phyloP scores from a whole-genome alignment of 345 rosid genomes.

The Dipteronia dyeriana region DNA sequence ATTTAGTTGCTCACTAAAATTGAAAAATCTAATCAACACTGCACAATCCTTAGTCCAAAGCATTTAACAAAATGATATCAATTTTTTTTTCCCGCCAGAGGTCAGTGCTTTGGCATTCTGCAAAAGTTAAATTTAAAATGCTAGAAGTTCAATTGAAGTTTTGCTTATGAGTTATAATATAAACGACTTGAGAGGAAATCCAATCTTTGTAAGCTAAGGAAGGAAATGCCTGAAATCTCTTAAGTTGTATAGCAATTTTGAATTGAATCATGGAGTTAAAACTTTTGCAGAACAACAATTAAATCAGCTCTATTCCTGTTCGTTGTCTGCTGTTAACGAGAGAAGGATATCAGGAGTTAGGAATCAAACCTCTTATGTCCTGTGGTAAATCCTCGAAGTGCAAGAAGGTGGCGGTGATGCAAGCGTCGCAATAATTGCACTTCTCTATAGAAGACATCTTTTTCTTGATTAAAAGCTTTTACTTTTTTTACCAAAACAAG shows the following conservation, averaged over 20 bases:
- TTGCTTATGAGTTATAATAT: not conserved
- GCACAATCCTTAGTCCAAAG: too few relatives aligned
- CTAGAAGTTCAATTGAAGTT: not conserved
- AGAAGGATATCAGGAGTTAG: not conserved
- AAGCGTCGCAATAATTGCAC: constrained; percentile 72
- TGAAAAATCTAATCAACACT: too few relatives aligned
- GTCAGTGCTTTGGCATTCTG: too few relatives aligned
- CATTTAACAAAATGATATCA: too few relatives aligned
- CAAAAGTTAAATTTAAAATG: too few relatives aligned
- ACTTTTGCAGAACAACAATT: not conserved
- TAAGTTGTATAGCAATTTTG: not conserved
- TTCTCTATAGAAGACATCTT: constrained; percentile 63
- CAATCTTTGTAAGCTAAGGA: not conserved
- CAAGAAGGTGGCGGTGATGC: constrained; percentile 93
- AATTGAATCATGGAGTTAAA: not conserved
- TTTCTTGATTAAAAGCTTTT: constrained; percentile 43
- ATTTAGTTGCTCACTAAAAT: too few relatives aligned
- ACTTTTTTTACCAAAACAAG: constrained; percentile 75
- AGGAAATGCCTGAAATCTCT: not conserved
- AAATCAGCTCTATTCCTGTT: not conserved
- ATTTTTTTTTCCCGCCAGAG: too few relatives aligned
- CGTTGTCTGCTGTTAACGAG: not conserved
- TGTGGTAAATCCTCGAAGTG: constrained; percentile 73
- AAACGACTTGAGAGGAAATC: not conserved
- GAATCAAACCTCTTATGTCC: constrained; percentile 64